Percentiles rank a stretch among this genome's conserved stretches.
phyloP scores from a whole-genome alignment of 192 early-diverging fungal genomes.

The Backusella australiensis region DNA sequence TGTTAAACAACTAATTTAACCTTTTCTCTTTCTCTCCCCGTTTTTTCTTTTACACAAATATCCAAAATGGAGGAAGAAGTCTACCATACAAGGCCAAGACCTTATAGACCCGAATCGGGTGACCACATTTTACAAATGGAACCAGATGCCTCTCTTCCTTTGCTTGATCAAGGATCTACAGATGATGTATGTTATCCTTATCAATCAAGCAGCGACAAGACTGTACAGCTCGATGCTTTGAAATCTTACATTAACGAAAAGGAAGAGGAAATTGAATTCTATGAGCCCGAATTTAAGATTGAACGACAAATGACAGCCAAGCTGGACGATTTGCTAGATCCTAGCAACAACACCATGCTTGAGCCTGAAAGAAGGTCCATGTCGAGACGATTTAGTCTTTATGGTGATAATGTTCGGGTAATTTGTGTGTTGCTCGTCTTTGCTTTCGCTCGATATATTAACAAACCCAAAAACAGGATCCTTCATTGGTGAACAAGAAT shows the following conservation, averaged over 20 bases:
- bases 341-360: background rate
- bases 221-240: background rate
- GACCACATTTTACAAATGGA: constrained; percentile 2
- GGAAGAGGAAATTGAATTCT: background rate
- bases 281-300: background rate
- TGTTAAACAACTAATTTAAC: background rate
- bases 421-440: background rate
- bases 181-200: constrained; percentile 7
- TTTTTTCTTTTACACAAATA: background rate
- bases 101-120: background rate
- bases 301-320: background rate
- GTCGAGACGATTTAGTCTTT: constrained; percentile 2
- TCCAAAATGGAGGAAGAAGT: constrained; percentile 3
- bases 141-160: background rate
- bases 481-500: background rate
- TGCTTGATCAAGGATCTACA: background rate
- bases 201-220: background rate
- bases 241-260: background rate
- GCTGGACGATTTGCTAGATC: constrained; percentile 2
- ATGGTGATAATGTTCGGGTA: constrained; percentile 10
- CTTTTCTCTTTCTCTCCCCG: background rate
- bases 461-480: background rate
- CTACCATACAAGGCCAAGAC: background rate
- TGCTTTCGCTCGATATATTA: background rate
- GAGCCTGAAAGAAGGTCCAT: background rate